Evolutionary conservation across 176 grass and related monocot species (phyloP).

Genomic region (Pharus latifolius): DNA sequence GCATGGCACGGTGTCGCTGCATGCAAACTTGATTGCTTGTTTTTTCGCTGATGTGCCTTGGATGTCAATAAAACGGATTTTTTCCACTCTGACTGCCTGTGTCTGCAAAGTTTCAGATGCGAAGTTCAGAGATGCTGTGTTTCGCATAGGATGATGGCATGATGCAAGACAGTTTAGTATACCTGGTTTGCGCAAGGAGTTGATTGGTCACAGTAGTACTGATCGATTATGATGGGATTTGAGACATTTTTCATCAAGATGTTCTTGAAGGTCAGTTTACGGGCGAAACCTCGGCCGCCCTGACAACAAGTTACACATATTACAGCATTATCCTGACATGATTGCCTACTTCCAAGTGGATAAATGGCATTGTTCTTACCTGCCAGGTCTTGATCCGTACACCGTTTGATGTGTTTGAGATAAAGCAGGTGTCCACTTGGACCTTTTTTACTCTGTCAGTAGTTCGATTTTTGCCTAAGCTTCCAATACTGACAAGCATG

Average conservation of each 20-base stretch:
- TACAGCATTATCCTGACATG: not conserved
- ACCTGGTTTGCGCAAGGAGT: conserved; percentile 57
- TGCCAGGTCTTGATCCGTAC: conserved; percentile 94
- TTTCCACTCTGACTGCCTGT: conserved; percentile 39
- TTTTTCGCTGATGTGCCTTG: conserved; percentile 54
- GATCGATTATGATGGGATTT: conserved; percentile 75
- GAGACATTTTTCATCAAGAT: conserved; percentile 70
- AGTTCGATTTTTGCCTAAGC: conserved; percentile 66
- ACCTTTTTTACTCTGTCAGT: conserved; percentile 42
- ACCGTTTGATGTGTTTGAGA: conserved; percentile 64
- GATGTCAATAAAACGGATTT: conserved; percentile 38
- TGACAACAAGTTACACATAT: not conserved
- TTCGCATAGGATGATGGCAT: not conserved
- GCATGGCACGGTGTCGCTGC: conserved; percentile 62
- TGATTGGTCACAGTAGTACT: conserved; percentile 64
- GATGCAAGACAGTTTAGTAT: not conserved
- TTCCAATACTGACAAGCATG: conserved; percentile 48
- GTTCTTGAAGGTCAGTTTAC: conserved; percentile 46
- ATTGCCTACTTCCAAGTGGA: not conserved
- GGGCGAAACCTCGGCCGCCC: conserved; percentile 63
- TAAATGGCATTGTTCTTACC: conserved; percentile 17
- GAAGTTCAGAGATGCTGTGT: not conserved
- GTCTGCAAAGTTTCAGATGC: conserved; percentile 18
- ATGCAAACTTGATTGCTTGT: conserved; percentile 41
- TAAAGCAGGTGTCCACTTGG: conserved; percentile 47